A percentile compares a stretch with the other conserved stretches of the same genome.
These are phyloP conservation scores for Pyrus pyrifolia DNA, from an alignment of 306 rosid species.

Conservation along the genomic window DNA sequence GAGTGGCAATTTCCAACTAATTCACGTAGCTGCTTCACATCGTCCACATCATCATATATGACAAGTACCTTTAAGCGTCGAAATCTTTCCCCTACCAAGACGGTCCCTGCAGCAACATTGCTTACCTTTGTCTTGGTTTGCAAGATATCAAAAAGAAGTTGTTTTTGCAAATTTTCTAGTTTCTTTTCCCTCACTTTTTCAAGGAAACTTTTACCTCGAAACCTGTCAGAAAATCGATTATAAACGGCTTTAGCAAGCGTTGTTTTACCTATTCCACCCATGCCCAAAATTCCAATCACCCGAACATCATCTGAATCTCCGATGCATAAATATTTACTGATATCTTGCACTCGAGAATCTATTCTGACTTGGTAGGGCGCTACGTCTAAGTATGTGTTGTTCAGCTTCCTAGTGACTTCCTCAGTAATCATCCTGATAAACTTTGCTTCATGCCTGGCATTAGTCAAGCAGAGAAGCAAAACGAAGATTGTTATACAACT, in stretches of 20 bases:
- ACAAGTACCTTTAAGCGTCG: background rate
- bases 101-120: background rate
- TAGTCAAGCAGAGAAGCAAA: background rate
- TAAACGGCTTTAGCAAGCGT: slow-evolving; percentile 16
- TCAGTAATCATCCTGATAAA: background rate
- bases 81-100: background rate
- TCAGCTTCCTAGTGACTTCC: background rate
- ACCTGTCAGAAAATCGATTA: background rate
- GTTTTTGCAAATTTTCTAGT: background rate
- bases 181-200: background rate
- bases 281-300: background rate
- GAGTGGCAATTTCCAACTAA: background rate
- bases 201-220: slow-evolving; percentile 12
- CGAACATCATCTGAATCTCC: background rate
- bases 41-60: slow-evolving; percentile 7
- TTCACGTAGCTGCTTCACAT: no score
- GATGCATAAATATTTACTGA: background rate
- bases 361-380: background rate
- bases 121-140: background rate
- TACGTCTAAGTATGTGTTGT: background rate
- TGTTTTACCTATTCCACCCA: slow-evolving; percentile 22
- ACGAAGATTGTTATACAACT: background rate
- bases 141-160: slow-evolving; percentile 8
- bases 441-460: slow-evolving; percentile 7
- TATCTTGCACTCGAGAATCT: background rate